Base-by-base conservation (phyloP, 129 eudicot species). In the Flaveria trinervia region DNA sequence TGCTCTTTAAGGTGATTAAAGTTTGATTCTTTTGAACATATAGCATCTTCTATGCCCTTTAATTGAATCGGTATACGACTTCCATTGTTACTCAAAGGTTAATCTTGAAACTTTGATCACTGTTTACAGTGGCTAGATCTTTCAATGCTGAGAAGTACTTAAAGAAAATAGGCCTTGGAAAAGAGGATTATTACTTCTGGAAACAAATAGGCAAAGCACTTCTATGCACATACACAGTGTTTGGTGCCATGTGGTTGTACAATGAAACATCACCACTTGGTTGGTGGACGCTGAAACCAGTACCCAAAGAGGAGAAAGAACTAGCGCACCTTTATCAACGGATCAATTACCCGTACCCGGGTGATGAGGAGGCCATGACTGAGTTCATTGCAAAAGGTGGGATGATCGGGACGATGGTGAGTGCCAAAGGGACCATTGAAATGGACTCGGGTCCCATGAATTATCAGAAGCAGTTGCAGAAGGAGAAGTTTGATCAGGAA, bases 191-290 rank as follows among this genome's bases (percentile, higher is more conserved):
- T 76, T 67, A 85, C 79, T 91, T 90, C 80, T 89, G 96, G 97
- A 91, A 89, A 85, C 93, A 87, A 83, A 86, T 91, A 17, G 97
- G 98, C 50, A 91, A 89, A 80, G 96, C 83, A 28, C 84, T 93
- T 67, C 14, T 93, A 23, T 88, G 96, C 84, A 93, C 98, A 23
- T 91, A 91, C 77, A 65, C 97, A 3, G 71, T 89, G 46, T 90
- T 85, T 41, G 96, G 97, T 4, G 96, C 82, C 25, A 91, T 81
- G 57, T 93, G 97, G 97, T 71, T 84, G 50, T 91, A 79, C 89
- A 93, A 93, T 20, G 98, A 93, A 75, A 87, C 96, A 13, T 93
- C 98, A 7, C 98, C 98, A 14, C 89, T 93, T 22, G 98, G 98
- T 30, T 93, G 98, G 98, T 93, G 97, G 93, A 90, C 93, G 8